phyloP scores from a whole-genome alignment of 1,284 basidiomycete species.

The Coniferiporia weirii region DNA sequence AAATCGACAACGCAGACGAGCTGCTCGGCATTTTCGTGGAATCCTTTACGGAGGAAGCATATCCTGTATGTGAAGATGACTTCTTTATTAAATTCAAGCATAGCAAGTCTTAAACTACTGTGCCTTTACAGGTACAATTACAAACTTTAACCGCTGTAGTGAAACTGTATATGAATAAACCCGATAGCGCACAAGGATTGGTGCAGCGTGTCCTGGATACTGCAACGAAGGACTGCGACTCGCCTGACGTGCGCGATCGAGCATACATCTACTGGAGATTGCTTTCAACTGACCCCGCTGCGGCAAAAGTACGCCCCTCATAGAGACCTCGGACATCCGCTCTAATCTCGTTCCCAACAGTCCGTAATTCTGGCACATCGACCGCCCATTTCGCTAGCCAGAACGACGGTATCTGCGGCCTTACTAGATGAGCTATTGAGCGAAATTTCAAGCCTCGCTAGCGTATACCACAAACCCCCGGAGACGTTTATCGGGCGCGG shows the following conservation, averaged over 20 bases:
- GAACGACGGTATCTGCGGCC: conserved; percentile 84
- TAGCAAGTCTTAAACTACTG: background rate
- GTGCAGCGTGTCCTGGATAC: conserved; percentile 89
- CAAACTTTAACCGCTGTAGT: conserved; percentile 95
- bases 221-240: conserved; percentile 96
- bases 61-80: conserved; percentile 54
- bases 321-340: background rate
- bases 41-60: conserved; percentile 89
- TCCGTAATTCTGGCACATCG: conserved; percentile 87
- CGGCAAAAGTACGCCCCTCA: conserved; percentile 69
- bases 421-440: conserved; percentile 91
- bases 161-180: conserved; percentile 93
- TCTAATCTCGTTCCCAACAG: conserved; percentile 34
- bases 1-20: conserved; percentile 95
- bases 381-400: conserved; percentile 90
- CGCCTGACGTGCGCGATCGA: conserved; percentile 93
- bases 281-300: conserved; percentile 87
- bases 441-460: conserved; percentile 84
- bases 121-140: conserved; percentile 71
- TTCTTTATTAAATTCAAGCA: background rate
- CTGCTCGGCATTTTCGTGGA: conserved; percentile 88
- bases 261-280: conserved; percentile 97
- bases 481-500: conserved; percentile 88
- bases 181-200: conserved; percentile 84
- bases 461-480: conserved; percentile 94